Conservation (phyloP, 2,329 filamentous ascomycete species). For the Gremmenia infestans region DNA sequence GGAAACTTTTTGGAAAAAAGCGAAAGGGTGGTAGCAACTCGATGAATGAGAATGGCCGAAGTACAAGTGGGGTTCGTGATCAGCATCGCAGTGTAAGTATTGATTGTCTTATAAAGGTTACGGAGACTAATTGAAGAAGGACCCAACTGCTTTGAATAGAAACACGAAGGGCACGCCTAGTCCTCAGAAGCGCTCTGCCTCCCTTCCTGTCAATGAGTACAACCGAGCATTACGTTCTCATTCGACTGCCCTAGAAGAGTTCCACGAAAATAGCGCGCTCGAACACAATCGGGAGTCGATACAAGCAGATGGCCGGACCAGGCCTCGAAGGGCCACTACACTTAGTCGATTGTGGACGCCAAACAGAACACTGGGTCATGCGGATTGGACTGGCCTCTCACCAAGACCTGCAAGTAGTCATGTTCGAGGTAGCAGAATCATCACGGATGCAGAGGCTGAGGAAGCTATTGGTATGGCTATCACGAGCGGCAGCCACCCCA, state of each 20-base stretch:
- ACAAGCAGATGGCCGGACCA: conserved; percentile 31
- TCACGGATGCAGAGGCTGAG: conserved; percentile 20
- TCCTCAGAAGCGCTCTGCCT: conserved; percentile 48
- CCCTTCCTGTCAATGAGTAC: conserved; percentile 55
- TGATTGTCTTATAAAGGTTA: not conserved
- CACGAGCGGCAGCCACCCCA: conserved; percentile 47
- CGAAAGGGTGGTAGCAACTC: conserved; percentile 39
- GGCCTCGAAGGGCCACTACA: conserved; percentile 40
- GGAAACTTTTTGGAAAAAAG: conserved; percentile 54
- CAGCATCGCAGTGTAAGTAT: conserved; percentile 49
- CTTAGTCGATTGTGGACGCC: conserved; percentile 38
- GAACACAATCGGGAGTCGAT: conserved; percentile 45
- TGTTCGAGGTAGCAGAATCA: conserved; percentile 41
- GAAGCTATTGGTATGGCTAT: conserved; percentile 55
- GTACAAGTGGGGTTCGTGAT: conserved; percentile 11
- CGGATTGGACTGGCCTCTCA: conserved; percentile 49
- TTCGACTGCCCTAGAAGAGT: conserved; percentile 51
- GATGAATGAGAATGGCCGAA: conserved; percentile 7
- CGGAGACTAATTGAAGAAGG: conserved; percentile 29
- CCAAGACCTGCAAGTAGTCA: conserved; percentile 59
- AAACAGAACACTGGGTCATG: conserved; percentile 36
- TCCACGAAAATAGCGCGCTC: conserved; percentile 43
- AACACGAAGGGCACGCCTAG: conserved; percentile 33
- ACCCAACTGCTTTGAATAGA: conserved; percentile 35
- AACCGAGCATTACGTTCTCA: conserved; percentile 57